These are phyloP conservation scores for Apophysomyces sp. DNA, from an alignment of 371 early-diverging fungal genomes.

Conservation along the genomic window DNA sequence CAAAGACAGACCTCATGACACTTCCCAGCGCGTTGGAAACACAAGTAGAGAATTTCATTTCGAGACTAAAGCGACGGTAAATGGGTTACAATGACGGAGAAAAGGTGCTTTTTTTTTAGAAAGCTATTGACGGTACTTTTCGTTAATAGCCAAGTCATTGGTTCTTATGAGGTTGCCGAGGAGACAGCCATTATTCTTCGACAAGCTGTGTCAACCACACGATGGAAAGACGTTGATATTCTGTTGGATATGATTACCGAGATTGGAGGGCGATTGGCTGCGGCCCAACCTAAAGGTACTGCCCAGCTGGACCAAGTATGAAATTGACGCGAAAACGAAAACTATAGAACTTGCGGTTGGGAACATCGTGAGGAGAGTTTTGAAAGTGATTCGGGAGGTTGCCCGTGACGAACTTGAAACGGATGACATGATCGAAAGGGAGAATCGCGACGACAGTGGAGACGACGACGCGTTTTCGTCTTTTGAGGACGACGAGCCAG, in stretches of 20 bases:
- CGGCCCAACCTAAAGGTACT: constrained; percentile 84
- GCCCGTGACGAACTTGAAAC: constrained; percentile 49
- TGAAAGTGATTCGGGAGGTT: constrained; percentile 82
- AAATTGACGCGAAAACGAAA: not conserved
- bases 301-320: not conserved
- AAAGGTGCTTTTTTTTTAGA: not conserved
- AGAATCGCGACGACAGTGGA: constrained; percentile 15
- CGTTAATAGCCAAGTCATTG: constrained; percentile 66
- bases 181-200: constrained; percentile 81
- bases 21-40: constrained; percentile 37
- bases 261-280: constrained; percentile 65
- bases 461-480: constrained; percentile 18
- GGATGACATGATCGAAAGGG: constrained; percentile 19
- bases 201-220: constrained; percentile 72
- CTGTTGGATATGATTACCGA: constrained; percentile 66
- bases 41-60: constrained; percentile 52
- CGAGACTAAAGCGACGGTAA: constrained; percentile 61
- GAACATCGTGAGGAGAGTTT: constrained; percentile 82
- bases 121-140: not conserved
- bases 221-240: constrained; percentile 68
- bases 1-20: constrained; percentile 13
- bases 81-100: not conserved
- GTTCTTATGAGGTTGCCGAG: constrained; percentile 73
- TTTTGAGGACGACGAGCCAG: constrained; percentile 14
- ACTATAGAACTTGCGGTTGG: constrained; percentile 79